phyloP scores from a whole-genome alignment of 2,329 filamentous ascomycete species.

The Cercospora sojina region DNA sequence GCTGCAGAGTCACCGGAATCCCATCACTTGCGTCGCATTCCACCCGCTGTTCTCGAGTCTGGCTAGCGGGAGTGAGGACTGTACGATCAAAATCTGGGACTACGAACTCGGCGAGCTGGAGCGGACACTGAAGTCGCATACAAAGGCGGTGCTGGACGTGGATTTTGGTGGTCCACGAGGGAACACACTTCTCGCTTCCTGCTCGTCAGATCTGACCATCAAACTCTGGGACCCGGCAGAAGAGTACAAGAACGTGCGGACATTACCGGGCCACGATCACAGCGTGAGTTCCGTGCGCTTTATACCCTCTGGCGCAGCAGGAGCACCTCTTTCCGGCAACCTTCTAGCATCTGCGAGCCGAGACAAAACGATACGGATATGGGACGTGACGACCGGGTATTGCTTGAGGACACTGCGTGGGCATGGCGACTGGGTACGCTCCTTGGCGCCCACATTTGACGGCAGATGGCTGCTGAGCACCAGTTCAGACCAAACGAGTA shows the following conservation, averaged over 20 bases:
- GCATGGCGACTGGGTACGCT: constrained; percentile 87
- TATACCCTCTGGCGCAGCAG: constrained; percentile 77
- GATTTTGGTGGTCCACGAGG: constrained; percentile 86
- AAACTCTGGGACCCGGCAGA: constrained; percentile 92
- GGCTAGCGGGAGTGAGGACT: constrained; percentile 87
- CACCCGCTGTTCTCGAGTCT: constrained; percentile 89
- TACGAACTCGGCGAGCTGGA: constrained; percentile 93
- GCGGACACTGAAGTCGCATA: constrained; percentile 87
- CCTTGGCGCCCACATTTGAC: constrained; percentile 78
- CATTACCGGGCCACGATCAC: constrained; percentile 86
- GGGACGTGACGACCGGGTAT: constrained; percentile 91
- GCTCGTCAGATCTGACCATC: constrained; percentile 86
- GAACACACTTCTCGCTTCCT: constrained; percentile 75
- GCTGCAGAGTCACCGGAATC: constrained; percentile 75
- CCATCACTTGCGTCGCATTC: constrained; percentile 86
- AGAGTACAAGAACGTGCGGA: constrained; percentile 93
- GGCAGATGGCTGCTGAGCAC: constrained; percentile 80
- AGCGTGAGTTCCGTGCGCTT: constrained; percentile 87
- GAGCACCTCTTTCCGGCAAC: constrained; percentile 76
- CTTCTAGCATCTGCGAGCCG: constrained; percentile 81
- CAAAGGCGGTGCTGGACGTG: constrained; percentile 80
- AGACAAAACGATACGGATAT: constrained; percentile 81
- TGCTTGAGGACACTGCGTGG: constrained; percentile 87
- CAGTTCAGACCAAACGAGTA: constrained; percentile 76
- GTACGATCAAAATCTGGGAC: constrained; percentile 95